phyloP scores from a whole-genome alignment of 176 grass and related monocot species.

The Triticum dicoccoides region DNA sequence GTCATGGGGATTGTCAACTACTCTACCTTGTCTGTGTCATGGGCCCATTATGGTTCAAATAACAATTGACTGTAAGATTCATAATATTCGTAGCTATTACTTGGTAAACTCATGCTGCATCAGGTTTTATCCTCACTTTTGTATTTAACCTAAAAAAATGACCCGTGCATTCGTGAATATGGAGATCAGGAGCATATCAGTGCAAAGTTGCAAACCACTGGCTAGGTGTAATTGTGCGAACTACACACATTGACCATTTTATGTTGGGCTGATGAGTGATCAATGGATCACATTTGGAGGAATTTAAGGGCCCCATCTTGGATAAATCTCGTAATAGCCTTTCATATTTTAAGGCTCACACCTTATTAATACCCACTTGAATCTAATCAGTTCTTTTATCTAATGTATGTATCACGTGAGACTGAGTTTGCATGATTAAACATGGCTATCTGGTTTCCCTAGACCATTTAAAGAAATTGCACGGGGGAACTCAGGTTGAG shows the following conservation, averaged over 20 bases:
- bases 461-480: not conserved
- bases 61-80: not conserved
- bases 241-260: not conserved
- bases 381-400: slow-evolving; percentile 1
- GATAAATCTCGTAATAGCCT: not conserved
- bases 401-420: not conserved
- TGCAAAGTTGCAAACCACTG: not conserved
- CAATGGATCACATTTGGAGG: not conserved
- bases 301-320: slow-evolving; percentile 5
- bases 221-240: not conserved
- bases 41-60: not conserved
- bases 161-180: not conserved
- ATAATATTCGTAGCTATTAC: not conserved
- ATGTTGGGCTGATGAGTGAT: not conserved
- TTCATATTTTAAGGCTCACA: not conserved
- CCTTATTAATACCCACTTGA: not conserved
- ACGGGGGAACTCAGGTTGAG: not conserved
- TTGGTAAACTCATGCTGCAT: not conserved
- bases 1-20: not conserved
- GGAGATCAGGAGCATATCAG: not conserved
- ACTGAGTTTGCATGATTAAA: not conserved
- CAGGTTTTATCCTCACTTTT: not conserved
- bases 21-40: not conserved
- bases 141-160: not conserved
- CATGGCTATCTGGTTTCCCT: not conserved